A percentile compares a stretch with the other conserved stretches of the same genome.
These are phyloP conservation scores for Mentha longifolia DNA, from an alignment of 257 asterid species.

Conservation along the genomic window DNA sequence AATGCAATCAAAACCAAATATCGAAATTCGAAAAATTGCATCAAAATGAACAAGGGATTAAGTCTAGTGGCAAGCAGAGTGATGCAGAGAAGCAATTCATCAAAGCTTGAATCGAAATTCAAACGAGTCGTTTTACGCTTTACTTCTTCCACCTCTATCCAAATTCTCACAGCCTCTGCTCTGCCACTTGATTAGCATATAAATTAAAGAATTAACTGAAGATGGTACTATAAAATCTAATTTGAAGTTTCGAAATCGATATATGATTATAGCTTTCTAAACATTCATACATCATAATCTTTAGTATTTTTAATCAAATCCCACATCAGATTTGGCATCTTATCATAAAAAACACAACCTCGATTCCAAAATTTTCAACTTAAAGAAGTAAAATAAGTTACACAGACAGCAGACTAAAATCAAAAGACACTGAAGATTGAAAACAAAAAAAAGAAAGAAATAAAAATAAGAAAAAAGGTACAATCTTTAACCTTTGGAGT, in stretches of 20 bases:
- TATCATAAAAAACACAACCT: not conserved
- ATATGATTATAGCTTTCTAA: not conserved
- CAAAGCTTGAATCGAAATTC: not conserved
- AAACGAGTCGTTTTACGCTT: not conserved
- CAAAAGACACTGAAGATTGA: not conserved
- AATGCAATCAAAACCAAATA: not conserved
- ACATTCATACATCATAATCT: not conserved
- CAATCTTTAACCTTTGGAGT: slow-evolving; percentile 50
- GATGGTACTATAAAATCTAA: not conserved
- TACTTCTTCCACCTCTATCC: not conserved
- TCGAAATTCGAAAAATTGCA: too few species aligned
- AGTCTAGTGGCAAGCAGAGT: not conserved
- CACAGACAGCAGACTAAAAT: not conserved
- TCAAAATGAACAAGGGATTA: too few species aligned
- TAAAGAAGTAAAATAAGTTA: not conserved
- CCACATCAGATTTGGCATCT: not conserved
- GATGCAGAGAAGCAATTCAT: not conserved
- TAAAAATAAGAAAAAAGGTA: not conserved
- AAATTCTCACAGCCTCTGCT: not conserved
- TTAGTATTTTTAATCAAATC: not conserved
- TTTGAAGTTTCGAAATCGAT: slow-evolving; percentile 1
- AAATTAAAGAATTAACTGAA: not conserved
- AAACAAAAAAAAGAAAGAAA: not conserved
- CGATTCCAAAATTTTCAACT: not conserved
- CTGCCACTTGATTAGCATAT: not conserved